Base-by-base conservation (phyloP, 169 alveolate species). In the Plasmodium cynomolgi region DNA sequence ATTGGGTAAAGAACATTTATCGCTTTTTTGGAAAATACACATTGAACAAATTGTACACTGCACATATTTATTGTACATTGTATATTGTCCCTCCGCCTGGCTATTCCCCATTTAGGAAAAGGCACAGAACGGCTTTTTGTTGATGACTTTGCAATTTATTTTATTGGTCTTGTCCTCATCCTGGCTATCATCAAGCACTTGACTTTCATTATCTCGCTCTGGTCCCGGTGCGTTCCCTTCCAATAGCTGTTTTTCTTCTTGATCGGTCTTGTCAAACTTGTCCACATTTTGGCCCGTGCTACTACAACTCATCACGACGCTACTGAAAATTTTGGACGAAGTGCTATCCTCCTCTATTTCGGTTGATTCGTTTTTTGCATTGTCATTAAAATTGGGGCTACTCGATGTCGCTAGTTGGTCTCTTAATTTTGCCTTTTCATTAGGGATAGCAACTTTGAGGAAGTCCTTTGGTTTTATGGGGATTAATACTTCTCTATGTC, bases 71-170 rank as follows among this genome's bases (percentile, higher is more conserved):
- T 75, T 82, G 37, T 20, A 47, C 31, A 50, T 31, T 85, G 81
- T 50, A 85, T 15, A 50, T 39, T 74, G 29, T 37, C 44, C 26
- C 44, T 75, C 29, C 3, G 33, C 34, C 20, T 68, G 31, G 17
- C n/a, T 26, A 23, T 26, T 9, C n/a, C 17, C n/a, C 8, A 11
- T 68, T 84, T 77, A 75, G 15, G 93, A 50, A 56, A 75, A 75
- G 44, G 86, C 88, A 75, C 50, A 86, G n/a, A 37, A 50, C 0
- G 81, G 37, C n/a, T 86, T 77, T 56, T 86, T 86, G 34, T 77
- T 86, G 81, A 86, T 56, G n/a, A 86, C 77, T 86, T 86, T 86
- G 20, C 93, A 86, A 58, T 86, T 86, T 20, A 86, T 41, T 86
- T 86, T 54, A 77, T 75, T 86, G 58, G 26, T 41, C 44, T 77